These are phyloP conservation scores for Candida sp. DNA, from an alignment of 1,139 yeast species.

Conservation along the genomic window DNA sequence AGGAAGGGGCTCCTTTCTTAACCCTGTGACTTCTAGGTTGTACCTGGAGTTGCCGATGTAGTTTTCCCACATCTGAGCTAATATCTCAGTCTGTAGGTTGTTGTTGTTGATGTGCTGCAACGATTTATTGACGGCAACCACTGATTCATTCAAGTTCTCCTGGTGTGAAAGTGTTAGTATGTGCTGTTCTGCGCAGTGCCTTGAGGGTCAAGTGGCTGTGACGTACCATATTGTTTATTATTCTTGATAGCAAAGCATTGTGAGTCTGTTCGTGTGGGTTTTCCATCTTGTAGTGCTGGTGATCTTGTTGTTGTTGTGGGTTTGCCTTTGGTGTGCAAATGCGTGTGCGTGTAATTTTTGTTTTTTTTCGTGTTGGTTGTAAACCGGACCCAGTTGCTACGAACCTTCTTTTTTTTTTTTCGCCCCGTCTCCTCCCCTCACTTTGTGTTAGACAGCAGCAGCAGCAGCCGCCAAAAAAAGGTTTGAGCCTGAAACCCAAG, in stretches of 20 bases:
- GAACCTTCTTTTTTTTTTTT: not conserved
- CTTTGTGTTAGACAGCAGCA: too few relatives aligned
- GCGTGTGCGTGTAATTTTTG: too few relatives aligned
- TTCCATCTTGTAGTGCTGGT: constrained; percentile 53
- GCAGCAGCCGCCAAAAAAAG: too few relatives aligned
- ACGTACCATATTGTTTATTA: constrained; percentile 76
- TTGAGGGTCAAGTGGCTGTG: too few relatives aligned
- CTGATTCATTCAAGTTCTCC: constrained; percentile 77
- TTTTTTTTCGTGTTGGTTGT: too few relatives aligned
- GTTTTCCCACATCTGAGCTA: constrained; percentile 84
- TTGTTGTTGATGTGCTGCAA: constrained; percentile 66
- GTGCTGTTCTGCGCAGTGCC: too few relatives aligned
- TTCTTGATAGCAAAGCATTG: constrained; percentile 75
- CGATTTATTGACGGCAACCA: constrained; percentile 62
- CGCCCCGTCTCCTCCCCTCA: not conserved
- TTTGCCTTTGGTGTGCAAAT: not conserved
- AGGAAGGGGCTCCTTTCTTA: constrained; percentile 18
- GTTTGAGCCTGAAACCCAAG: too few relatives aligned
- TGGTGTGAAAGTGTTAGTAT: constrained; percentile 15
- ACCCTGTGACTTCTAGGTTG: constrained; percentile 74
- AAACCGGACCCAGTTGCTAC: not conserved
- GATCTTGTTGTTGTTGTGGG: not conserved
- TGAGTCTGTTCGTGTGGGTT: constrained; percentile 92
- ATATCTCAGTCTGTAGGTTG: constrained; percentile 72
- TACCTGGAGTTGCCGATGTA: constrained; percentile 75